Evolutionary conservation across 768 basidiomycete genomes (phyloP).

Genomic region (Phanerochaete carnosa): DNA sequence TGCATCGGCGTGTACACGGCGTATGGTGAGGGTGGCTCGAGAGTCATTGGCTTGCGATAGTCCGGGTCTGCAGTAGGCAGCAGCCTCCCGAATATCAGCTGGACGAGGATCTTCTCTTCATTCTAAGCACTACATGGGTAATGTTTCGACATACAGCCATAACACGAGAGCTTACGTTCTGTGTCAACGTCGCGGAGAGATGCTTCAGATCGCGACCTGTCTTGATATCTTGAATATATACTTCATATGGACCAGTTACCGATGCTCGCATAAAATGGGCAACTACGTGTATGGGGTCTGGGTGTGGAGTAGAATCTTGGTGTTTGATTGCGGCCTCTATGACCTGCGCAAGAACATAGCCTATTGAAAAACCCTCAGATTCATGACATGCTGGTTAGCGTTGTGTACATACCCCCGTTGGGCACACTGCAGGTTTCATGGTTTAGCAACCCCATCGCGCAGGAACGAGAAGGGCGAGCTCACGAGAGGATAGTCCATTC

Average conservation of each 20-base stretch:
- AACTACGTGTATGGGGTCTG: slow-evolving; percentile 57
- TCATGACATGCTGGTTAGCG: not conserved
- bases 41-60: slow-evolving; percentile 17
- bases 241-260: slow-evolving; percentile 37
- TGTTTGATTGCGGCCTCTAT: slow-evolving; percentile 51
- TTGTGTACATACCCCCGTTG: slow-evolving; percentile 5
- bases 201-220: slow-evolving; percentile 53
- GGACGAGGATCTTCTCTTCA: slow-evolving; percentile 43
- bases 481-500: slow-evolving; percentile 10
- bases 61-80: slow-evolving; percentile 23
- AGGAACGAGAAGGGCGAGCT: not conserved
- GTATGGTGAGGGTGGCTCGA: slow-evolving; percentile 53
- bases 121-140: slow-evolving; percentile 30
- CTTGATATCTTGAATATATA: slow-evolving; percentile 47
- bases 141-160: not conserved
- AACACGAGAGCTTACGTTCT: slow-evolving; percentile 38
- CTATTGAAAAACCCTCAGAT: slow-evolving; percentile 27
- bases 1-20: slow-evolving; percentile 58
- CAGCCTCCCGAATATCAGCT: slow-evolving; percentile 55
- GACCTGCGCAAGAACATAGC: slow-evolving; percentile 54
- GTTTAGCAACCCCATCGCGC: not conserved
- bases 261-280: slow-evolving; percentile 55
- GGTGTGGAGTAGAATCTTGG: slow-evolving; percentile 45
- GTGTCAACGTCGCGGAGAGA: slow-evolving; percentile 55
- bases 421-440: slow-evolving; percentile 1